These are phyloP conservation scores for Albugo laibachii DNA, from an alignment of 352 stramenopile species.

Conservation along the genomic window DNA sequence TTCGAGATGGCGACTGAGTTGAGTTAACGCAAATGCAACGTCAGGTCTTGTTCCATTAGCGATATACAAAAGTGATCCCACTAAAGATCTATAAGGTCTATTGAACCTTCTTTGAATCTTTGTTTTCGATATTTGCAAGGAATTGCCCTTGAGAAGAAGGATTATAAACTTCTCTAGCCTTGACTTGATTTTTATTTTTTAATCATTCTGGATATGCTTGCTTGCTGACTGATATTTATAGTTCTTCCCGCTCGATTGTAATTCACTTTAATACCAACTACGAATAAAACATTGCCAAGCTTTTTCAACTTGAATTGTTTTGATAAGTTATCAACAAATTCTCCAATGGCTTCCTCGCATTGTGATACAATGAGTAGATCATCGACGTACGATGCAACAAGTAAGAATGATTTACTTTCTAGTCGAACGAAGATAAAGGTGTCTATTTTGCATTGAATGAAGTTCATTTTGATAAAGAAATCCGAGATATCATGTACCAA, in stretches of 20 bases:
- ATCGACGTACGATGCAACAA: not conserved
- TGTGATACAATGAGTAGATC: not conserved
- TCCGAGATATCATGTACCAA: slow-evolving; percentile 12
- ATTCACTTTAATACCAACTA: not conserved
- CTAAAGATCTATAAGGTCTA: not conserved
- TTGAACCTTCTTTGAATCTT: not conserved
- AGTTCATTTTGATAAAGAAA: slow-evolving; percentile 3
- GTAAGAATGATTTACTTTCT: not conserved
- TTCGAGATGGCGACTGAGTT: not conserved
- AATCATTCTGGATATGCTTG: not conserved
- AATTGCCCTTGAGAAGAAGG: not conserved
- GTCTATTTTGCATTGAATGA: not conserved
- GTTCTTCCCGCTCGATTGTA: not conserved
- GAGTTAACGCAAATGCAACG: not conserved
- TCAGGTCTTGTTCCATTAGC: not conserved
- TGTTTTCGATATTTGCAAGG: not conserved
- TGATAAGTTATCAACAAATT: not conserved
- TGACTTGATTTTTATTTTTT: too few species aligned
- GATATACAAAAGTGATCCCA: not conserved
- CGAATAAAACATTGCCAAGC: not conserved
- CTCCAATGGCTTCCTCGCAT: not conserved
- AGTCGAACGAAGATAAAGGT: not conserved
- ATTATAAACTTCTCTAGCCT: not conserved
- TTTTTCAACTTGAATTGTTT: not conserved
- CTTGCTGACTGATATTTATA: not conserved